phyloP scores from a whole-genome alignment of 2,329 filamentous ascomycete genomes.

The Hymenoscyphus infarciens region DNA sequence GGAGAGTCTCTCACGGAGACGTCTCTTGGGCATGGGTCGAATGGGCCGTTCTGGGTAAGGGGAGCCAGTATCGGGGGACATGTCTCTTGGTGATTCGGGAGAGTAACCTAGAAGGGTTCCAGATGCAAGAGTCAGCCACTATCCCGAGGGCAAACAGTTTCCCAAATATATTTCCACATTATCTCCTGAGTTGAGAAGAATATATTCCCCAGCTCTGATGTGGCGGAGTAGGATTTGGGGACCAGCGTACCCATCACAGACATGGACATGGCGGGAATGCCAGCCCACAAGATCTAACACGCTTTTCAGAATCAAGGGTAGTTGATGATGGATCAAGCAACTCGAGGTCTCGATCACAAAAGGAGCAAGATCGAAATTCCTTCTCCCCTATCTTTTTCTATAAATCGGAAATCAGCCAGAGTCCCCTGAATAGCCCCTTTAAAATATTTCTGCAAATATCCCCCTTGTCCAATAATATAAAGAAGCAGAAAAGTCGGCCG shows the following conservation, averaged over 20 bases:
- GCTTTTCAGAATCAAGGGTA: conserved; percentile 12
- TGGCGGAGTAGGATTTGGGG: conserved; percentile 13
- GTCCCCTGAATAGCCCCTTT: conserved; percentile 9
- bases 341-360: conserved; percentile 8
- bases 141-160: background rate
- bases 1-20: conserved; percentile 81
- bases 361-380: conserved; percentile 19
- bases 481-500: background rate
- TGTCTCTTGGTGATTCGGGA: conserved; percentile 40
- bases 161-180: conserved; percentile 1
- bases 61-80: conserved; percentile 73
- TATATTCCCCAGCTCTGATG: conserved; percentile 5
- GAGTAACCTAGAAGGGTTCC: conserved; percentile 28
- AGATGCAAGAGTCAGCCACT: conserved; percentile 19
- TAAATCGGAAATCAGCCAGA: conserved; percentile 25
- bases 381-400: conserved; percentile 26
- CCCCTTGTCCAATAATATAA: no score
- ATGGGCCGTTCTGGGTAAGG: conserved; percentile 89
- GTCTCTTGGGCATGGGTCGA: conserved; percentile 83
- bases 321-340: conserved; percentile 2
- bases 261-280: conserved; percentile 23
- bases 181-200: background rate
- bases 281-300: conserved; percentile 12
- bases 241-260: conserved; percentile 42
- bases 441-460: background rate